Conservation (phyloP, 164 flowering plant genomes). For the Nymphaea colorata region DNA sequence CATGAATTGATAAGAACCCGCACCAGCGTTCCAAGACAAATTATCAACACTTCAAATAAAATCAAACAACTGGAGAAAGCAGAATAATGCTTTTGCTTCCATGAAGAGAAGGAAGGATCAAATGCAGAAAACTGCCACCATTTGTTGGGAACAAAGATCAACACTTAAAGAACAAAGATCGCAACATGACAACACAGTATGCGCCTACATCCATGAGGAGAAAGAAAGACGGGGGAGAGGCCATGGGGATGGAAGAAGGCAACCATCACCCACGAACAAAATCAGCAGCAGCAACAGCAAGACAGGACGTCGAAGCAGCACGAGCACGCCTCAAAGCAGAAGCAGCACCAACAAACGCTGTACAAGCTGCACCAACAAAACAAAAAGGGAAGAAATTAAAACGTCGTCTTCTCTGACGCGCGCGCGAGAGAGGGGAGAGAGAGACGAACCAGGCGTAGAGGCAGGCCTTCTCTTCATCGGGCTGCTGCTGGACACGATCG, state of each 20-base stretch:
- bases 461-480: slow-evolving; percentile 48
- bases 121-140: too few species aligned
- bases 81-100: too few species aligned
- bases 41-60: too few species aligned
- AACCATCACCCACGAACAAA: not conserved
- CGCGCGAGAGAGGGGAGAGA: not conserved
- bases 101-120: too few species aligned
- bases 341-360: slow-evolving; percentile 39
- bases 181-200: too few species aligned
- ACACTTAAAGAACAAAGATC: too few species aligned
- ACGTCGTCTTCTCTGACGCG: not conserved
- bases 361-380: slow-evolving; percentile 25
- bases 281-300: slow-evolving; percentile 14
- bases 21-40: too few species aligned
- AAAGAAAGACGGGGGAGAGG: not conserved
- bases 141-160: too few species aligned
- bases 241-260: not conserved
- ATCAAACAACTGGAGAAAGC: too few species aligned
- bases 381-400: not conserved
- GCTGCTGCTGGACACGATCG: slow-evolving; percentile 31
- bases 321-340: slow-evolving; percentile 46
- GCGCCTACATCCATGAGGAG: not conserved
- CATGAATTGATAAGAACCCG: too few species aligned
- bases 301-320: slow-evolving; percentile 38
- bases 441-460: slow-evolving; percentile 39